phyloP scores from a whole-genome alignment of 495 filamentous ascomycete species.

The Stereocaulon alpinum region DNA sequence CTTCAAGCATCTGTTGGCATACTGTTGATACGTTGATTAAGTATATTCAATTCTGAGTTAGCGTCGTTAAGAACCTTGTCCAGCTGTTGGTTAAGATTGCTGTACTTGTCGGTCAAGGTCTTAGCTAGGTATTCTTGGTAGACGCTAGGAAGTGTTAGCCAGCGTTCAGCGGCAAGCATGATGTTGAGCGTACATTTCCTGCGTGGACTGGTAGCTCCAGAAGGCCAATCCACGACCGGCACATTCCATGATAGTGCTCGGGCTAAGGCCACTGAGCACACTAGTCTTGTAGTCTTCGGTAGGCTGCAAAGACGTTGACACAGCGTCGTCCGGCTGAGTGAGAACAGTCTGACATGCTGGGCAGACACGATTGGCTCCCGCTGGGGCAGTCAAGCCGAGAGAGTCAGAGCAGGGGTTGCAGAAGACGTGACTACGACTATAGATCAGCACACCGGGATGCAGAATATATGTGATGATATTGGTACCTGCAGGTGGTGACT shows the following conservation, averaged over 20 bases:
- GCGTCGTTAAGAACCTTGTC: slow-evolving; percentile 76
- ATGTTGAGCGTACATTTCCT: slow-evolving; percentile 60
- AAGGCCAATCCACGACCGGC: slow-evolving; percentile 74
- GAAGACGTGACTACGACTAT: slow-evolving; percentile 63
- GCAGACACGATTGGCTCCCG: slow-evolving; percentile 49
- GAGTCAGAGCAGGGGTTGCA: slow-evolving; percentile 64
- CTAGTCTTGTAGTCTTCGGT: slow-evolving; percentile 92
- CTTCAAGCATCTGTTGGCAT: slow-evolving; percentile 12
- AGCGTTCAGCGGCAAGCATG: neutral
- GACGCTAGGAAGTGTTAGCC: slow-evolving; percentile 40
- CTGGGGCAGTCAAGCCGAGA: slow-evolving; percentile 52
- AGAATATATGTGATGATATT: neutral
- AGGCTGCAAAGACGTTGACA: slow-evolving; percentile 66
- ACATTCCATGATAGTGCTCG: slow-evolving; percentile 82
- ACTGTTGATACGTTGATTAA: slow-evolving; percentile 54
- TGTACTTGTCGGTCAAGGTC: slow-evolving; percentile 65
- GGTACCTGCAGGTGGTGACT: slow-evolving; percentile 83
- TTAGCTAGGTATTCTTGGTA: slow-evolving; percentile 73
- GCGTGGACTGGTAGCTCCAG: slow-evolving; percentile 84
- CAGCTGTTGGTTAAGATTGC: slow-evolving; percentile 55
- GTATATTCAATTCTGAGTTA: slow-evolving; percentile 61
- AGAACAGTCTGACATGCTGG: slow-evolving; percentile 73
- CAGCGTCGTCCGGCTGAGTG: slow-evolving; percentile 64
- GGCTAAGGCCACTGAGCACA: slow-evolving; percentile 74
- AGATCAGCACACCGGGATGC: neutral